Evolutionary conservation across 116 monocot genomes (phyloP), one percentile per base, ranked within the genome.

Genomic region (Trichopus zeylanicus): DNA sequence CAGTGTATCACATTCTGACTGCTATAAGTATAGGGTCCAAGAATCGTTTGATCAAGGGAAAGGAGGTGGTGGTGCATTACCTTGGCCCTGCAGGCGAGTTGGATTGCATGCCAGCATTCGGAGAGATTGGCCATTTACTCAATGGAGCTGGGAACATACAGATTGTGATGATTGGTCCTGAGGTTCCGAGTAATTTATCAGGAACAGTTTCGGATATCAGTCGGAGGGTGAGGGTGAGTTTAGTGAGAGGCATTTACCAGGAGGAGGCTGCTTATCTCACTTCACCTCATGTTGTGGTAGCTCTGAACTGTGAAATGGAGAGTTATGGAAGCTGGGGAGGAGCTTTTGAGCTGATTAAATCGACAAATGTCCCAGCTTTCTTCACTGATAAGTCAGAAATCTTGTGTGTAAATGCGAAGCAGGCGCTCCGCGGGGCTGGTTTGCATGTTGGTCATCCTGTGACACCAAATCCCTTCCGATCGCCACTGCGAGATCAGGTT

Each of bases 61-160:
- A 73, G 46, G 77, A 82, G 29, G 82, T 77, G 47, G 53, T 77
- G 24, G 65, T 82, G 65, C 82, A 82, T 46, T 82, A 82, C 54
- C 57, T 82, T 28, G 77, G 77, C 20, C 82, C 82, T 7, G 77
- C 73, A 24, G 68, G 26, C 13, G 77, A 82, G 66, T 61, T 82
- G 20, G 82, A 77, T 29, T 82, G 73, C 70, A 56, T 82, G 68
- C 60, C 73, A 2, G 73, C 77, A 4, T 82, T 76, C 32, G 22
- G 25, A 1, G 82, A 82, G 73, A 73, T 77, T 16, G 56, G 68
- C 7, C 72, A 73, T 56, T 48, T 81, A 65, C 65, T 81, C 22
- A 64, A 73, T 29, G 71, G 75, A 1, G 62, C 37, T 24, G 81
- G 81, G 7, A 65, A 47, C 42, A 34, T 81, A 10, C 71, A 76